Evolutionary conservation across 108 stramenopile genomes (phyloP).

Genomic region (Bacterosira constricta): DNA sequence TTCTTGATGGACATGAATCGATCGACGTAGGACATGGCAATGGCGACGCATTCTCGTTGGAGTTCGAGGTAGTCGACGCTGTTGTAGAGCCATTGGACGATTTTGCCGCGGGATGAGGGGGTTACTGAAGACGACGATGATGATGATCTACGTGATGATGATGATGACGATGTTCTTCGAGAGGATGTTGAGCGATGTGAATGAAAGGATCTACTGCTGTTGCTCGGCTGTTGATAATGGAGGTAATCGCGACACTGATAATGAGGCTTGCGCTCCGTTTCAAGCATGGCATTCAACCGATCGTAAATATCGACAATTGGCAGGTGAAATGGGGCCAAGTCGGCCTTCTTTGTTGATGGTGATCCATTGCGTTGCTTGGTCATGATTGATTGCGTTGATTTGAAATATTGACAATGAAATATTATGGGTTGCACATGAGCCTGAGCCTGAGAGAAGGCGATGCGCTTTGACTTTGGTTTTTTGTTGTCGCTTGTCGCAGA

Average conservation of each 20-base stretch:
- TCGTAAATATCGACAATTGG: constrained; percentile 18
- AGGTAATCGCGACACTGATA: constrained; percentile 35
- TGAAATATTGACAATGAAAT: not conserved
- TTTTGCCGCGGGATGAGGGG: constrained; percentile 53
- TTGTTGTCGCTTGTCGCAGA: too few species aligned
- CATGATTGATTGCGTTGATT: not conserved
- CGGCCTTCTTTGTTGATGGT: constrained; percentile 2
- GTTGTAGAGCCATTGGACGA: constrained; percentile 67
- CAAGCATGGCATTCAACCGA: constrained; percentile 19
- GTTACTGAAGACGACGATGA: constrained; percentile 3
- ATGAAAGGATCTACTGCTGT: too few species aligned
- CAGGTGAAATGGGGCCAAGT: constrained; percentile 9
- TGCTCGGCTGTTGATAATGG: not conserved
- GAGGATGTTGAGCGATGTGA: not conserved
- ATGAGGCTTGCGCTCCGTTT: constrained; percentile 17
- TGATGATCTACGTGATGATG: not conserved
- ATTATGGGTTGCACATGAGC: too few species aligned
- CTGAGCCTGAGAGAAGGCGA: not conserved
- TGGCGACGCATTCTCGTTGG: constrained; percentile 55
- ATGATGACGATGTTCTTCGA: not conserved
- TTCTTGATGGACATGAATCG: constrained; percentile 51
- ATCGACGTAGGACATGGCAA: constrained; percentile 69
- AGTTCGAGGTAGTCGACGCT: constrained; percentile 63
- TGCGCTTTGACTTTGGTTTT: too few species aligned
- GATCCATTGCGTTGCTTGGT: not conserved